Evolutionary conservation across 352 stramenopile genomes (phyloP), one percentile per base, ranked within the genome.

Genomic region (Thraustochytrium striatum): DNA sequence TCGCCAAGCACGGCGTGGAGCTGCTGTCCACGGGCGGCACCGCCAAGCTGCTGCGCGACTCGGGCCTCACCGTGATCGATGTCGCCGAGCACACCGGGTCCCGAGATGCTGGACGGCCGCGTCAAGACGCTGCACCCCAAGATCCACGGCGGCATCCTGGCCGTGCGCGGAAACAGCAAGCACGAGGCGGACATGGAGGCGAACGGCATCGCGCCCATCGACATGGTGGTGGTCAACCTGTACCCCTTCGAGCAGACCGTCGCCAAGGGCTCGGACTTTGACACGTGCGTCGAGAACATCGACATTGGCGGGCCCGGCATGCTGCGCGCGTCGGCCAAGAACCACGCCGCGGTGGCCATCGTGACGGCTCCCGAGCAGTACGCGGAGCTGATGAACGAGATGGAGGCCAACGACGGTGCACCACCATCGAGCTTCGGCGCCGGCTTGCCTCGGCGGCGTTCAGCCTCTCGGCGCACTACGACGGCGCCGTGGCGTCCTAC

Each of bases 221-320:
- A 99, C 85, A 91, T 99, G 81, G 97, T 98, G 21, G 93, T 99
- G 79, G 88, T 99, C 57, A 99, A 99, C 86, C 86, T 99, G 36
- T 99, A 99, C 87, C 94, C 97, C 19, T 99, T 99, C 83, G 95
- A 99, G 83, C 89, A 90, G 2, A 98, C 97, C 2, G 96, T 99
- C 19, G 91, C 92, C 21, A 89, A 85, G 47, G 90, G 88, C 32
- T 87, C 89, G 30, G 88, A 92, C 79, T 99, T 99, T 83, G 95
- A 97, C 84, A 97, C 95, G 82, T 99, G 96, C 88, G 97, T 99
- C 83, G 97, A 99, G 86, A 99, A 99, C 88, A 99, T 99, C 84
- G 97, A 99, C 85, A 99, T 99, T 87, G 97, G 97, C 55, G 97
- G 97, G 13, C 97, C 97, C 25, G 97, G 91, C 61, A 99, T 99